These are phyloP conservation scores for Amanita fuliginea DNA, from an alignment of 768 basidiomycete genomes.

Conservation along the genomic window DNA sequence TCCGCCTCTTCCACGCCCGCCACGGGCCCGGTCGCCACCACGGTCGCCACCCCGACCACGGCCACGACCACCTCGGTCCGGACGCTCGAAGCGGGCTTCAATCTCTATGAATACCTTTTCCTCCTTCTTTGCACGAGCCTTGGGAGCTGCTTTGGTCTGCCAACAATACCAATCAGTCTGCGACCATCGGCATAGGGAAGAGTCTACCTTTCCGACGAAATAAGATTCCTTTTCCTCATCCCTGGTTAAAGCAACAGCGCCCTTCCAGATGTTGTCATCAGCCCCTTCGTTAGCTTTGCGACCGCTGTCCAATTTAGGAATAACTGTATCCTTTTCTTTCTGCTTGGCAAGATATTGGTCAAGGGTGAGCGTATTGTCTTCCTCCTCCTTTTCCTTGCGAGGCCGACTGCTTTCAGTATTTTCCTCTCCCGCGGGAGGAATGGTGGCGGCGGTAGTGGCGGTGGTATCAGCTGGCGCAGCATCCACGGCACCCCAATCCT, in stretches of 20 bases:
- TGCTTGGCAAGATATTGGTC: constrained; percentile 87
- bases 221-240: constrained; percentile 67
- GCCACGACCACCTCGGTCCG: constrained; percentile 55
- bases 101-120: constrained; percentile 91
- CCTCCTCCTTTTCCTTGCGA: constrained; percentile 57
- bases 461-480: background rate
- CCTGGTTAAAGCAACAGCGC: constrained; percentile 54
- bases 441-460: constrained; percentile 11
- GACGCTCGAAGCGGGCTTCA: constrained; percentile 81
- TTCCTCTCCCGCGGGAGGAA: constrained; percentile 27
- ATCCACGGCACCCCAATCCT: too few species aligned
- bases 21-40: constrained; percentile 30
- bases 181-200: background rate
- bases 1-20: constrained; percentile 29
- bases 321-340: constrained; percentile 45
- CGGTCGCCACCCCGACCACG: constrained; percentile 14
- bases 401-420: constrained; percentile 26
- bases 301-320: constrained; percentile 71
- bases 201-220: constrained; percentile 81
- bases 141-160: constrained; percentile 57
- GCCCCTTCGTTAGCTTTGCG: constrained; percentile 78
- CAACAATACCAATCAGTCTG: background rate
- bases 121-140: constrained; percentile 68
- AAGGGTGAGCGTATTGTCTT: constrained; percentile 88
- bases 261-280: constrained; percentile 60